phyloP scores from a whole-genome alignment of 202 grass and related monocot genomes.

The Schoenoplectus triqueter region DNA sequence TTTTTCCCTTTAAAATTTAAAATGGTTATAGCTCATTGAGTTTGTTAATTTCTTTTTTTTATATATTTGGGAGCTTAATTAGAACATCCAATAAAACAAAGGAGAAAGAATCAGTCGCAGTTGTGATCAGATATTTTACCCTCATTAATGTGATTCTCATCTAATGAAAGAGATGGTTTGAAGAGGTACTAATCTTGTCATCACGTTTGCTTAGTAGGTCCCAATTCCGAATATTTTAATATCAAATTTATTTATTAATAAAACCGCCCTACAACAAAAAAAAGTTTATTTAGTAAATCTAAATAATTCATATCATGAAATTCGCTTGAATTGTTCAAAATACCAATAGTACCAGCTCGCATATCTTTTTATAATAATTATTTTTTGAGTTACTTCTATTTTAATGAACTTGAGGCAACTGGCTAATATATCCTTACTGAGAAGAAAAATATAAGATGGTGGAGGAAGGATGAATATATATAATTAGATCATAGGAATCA shows the following conservation, averaged over 20 bases:
- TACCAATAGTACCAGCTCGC: not conserved
- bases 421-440: not conserved
- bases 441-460: not conserved
- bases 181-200: constrained; percentile 37
- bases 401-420: not conserved
- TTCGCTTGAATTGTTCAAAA: constrained; percentile 13
- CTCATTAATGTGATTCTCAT: constrained; percentile 8
- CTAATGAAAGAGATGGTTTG: constrained; percentile 23
- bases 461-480: not conserved
- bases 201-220: constrained; percentile 38
- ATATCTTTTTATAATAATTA: not conserved
- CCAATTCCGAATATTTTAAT: constrained; percentile 25
- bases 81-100: constrained; percentile 24
- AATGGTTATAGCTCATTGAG: constrained; percentile 21
- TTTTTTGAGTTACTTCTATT: constrained; percentile 6
- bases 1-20: not conserved
- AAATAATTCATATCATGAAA: constrained; percentile 25
- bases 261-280: too few species aligned
- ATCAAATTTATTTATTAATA: not conserved
- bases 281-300: not conserved
- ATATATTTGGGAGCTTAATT: constrained; percentile 14
- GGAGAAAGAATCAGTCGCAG: constrained; percentile 20
- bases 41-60: not conserved
- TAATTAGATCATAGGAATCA: not conserved
- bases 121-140: not conserved